Evolutionary conservation across 805 yeast species (phyloP).

Genomic region (Saccharomycopsis fodiens): DNA sequence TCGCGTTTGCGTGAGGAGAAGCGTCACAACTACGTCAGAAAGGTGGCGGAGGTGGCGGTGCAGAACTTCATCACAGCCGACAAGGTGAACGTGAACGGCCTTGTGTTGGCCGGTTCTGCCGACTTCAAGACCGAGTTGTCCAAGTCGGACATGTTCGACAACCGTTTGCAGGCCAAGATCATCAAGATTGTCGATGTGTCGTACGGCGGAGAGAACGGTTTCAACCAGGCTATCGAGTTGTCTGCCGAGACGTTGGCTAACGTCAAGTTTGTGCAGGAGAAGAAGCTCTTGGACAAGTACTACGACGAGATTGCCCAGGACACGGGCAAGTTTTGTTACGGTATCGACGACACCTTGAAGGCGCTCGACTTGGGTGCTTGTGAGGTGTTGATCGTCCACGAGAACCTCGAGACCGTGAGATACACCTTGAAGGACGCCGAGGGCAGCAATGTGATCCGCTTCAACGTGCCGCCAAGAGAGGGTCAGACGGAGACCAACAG

Average conservation of each 20-base stretch:
- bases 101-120: constrained; percentile 97
- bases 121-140: constrained; percentile 95
- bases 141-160: constrained; percentile 88
- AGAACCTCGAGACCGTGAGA: constrained; percentile 80
- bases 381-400: constrained; percentile 87
- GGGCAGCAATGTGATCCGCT: constrained; percentile 66
- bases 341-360: constrained; percentile 92
- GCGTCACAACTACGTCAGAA: constrained; percentile 96
- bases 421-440: constrained; percentile 79
- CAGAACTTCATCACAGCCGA: constrained; percentile 94
- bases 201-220: constrained; percentile 99
- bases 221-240: constrained; percentile 97
- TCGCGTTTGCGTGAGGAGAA: constrained; percentile 98
- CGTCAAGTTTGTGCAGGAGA: constrained; percentile 97
- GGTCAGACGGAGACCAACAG: constrained; percentile 59
- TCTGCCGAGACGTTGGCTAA: constrained; percentile 95
- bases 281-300: constrained; percentile 84
- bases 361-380: constrained; percentile 96
- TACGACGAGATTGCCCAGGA: constrained; percentile 98
- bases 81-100: constrained; percentile 89
- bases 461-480: constrained; percentile 46
- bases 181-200: constrained; percentile 93
- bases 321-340: constrained; percentile 95
- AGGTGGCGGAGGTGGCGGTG: constrained; percentile 97
- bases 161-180: constrained; percentile 78